Evolutionary conservation across 2,329 filamentous ascomycete genomes (phyloP).

Genomic region (Geosmithia putterillii): DNA sequence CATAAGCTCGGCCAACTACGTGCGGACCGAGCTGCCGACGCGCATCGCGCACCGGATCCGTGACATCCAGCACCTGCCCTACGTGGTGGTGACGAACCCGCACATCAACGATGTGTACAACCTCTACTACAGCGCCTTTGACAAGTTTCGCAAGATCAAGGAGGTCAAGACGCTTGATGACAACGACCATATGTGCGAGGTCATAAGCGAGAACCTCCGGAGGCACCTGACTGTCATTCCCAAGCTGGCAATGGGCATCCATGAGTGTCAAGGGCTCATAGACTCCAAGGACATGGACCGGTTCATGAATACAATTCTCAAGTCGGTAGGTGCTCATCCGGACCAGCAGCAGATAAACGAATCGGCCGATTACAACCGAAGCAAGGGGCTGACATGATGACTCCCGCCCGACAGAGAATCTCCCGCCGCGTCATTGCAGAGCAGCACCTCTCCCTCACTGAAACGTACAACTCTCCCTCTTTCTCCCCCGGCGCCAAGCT

Average conservation of each 20-base stretch:
- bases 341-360: not conserved
- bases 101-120: slow-evolving; percentile 95
- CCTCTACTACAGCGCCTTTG: slow-evolving; percentile 94
- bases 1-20: slow-evolving; percentile 93
- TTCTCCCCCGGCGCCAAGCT: slow-evolving; percentile 73
- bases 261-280: slow-evolving; percentile 80
- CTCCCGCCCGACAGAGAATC: slow-evolving; percentile 54
- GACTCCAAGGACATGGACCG: slow-evolving; percentile 70
- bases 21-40: slow-evolving; percentile 85
- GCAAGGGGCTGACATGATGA: too few species aligned
- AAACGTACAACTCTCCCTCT: slow-evolving; percentile 84
- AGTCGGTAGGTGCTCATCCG: slow-evolving; percentile 55
- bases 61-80: slow-evolving; percentile 93
- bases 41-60: slow-evolving; percentile 88
- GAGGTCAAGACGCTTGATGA: slow-evolving; percentile 80
- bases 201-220: slow-evolving; percentile 66
- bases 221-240: slow-evolving; percentile 92
- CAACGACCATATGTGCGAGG: slow-evolving; percentile 75
- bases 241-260: slow-evolving; percentile 82
- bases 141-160: slow-evolving; percentile 70
- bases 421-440: slow-evolving; percentile 94
- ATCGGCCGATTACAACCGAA: too few species aligned
- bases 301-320: slow-evolving; percentile 89
- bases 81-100: slow-evolving; percentile 88
- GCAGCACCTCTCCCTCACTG: slow-evolving; percentile 87